A percentile compares a stretch with the other conserved stretches of the same genome.
These are phyloP conservation scores for Lotus japonicus DNA, from an alignment of 306 rosid species.

Conservation along the genomic window DNA sequence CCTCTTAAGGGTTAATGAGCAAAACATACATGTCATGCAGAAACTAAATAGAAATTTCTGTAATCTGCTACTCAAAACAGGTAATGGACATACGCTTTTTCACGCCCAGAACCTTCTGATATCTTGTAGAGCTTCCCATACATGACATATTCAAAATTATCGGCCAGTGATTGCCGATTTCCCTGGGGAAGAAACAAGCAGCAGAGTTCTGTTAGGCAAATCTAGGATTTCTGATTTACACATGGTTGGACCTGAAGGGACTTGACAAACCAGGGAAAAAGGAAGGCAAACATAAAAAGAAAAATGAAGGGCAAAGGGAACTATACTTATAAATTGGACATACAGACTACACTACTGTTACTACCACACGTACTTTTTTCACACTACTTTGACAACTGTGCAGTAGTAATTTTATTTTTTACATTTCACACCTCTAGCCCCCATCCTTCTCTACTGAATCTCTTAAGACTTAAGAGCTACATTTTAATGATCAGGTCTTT, in stretches of 20 bases:
- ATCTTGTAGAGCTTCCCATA: conserved; percentile 81
- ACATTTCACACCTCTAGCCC: background rate
- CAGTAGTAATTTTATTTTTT: background rate
- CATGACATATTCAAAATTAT: conserved; percentile 87
- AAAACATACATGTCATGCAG: background rate
- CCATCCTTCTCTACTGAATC: background rate
- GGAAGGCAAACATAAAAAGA: background rate
- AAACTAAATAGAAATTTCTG: background rate
- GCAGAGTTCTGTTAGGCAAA: conserved; percentile 10
- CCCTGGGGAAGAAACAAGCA: conserved; percentile 28
- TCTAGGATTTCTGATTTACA: background rate
- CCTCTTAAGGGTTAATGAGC: background rate
- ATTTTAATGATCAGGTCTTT: background rate
- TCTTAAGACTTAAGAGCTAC: background rate
- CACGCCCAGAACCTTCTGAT: conserved; percentile 69
- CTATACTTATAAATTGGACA: background rate
- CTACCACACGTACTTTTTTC: background rate
- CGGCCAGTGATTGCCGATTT: conserved; percentile 71
- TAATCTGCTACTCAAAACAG: background rate
- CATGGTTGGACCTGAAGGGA: background rate
- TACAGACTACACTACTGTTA: background rate
- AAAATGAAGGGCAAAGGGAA: background rate
- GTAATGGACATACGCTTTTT: conserved; percentile 60
- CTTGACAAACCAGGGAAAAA: background rate
- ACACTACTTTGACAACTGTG: background rate